These are phyloP conservation scores for Nitzschia sp. DNA, from an alignment of 108 stramenopile species.

Conservation along the genomic window DNA sequence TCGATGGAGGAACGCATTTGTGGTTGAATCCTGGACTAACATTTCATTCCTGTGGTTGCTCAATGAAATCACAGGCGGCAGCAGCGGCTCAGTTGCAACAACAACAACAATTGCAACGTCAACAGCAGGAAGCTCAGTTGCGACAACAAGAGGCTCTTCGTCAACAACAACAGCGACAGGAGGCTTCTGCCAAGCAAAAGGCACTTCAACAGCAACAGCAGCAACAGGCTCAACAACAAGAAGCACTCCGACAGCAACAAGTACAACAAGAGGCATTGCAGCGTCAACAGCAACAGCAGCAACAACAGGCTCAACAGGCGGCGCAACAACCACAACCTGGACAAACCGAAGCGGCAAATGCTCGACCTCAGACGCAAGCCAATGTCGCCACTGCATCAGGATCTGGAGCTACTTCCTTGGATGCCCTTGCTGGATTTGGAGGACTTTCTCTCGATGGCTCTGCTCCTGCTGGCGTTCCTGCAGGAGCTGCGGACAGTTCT, in stretches of 20 bases:
- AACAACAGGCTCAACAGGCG: conserved; percentile 52
- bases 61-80: conserved; percentile 52
- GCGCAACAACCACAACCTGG: conserved; percentile 35
- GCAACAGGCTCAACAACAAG: conserved; percentile 60
- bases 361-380: conserved; percentile 3
- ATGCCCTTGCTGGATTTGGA: conserved; percentile 61
- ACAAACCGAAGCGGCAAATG: conserved; percentile 17
- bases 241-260: conserved; percentile 54
- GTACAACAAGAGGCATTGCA: conserved; percentile 57
- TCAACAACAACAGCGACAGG: conserved; percentile 43
- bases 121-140: conserved; percentile 61
- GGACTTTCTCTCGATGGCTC: conserved; percentile 38
- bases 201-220: conserved; percentile 52
- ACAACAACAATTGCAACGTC: conserved; percentile 51
- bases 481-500: conserved; percentile 18
- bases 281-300: conserved; percentile 47
- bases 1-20: conserved; percentile 8
- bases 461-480: conserved; percentile 26
- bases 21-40: conserved; percentile 9
- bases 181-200: conserved; percentile 49
- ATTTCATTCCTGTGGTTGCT: neutral
- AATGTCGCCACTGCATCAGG: conserved; percentile 1
- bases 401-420: conserved; percentile 26
- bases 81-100: conserved; percentile 49
- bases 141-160: conserved; percentile 55